Percentiles rank a stretch among this genome's conserved stretches.
phyloP scores from a whole-genome alignment of 352 stramenopile species.

The Phytopythium mirpurense region DNA sequence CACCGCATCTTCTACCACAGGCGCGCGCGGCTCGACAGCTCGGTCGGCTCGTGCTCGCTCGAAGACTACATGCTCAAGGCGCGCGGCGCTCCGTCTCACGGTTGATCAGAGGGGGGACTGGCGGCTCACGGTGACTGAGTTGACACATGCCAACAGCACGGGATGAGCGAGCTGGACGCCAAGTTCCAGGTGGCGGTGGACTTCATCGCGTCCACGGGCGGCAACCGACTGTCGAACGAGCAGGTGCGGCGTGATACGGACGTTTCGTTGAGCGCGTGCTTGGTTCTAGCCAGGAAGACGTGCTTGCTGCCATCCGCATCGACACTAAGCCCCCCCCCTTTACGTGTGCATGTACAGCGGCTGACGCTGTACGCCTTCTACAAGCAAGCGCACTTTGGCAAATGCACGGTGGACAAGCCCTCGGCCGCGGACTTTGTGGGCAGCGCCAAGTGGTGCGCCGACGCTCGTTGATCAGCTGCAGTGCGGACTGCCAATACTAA shows the following conservation, averaged over 20 bases:
- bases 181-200: slow-evolving; percentile 73
- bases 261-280: no score
- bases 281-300: no score
- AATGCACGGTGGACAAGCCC: slow-evolving; percentile 46
- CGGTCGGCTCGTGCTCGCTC: slow-evolving; percentile 31
- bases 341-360: slow-evolving; percentile 26
- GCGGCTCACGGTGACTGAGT: no score
- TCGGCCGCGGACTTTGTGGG: slow-evolving; percentile 63
- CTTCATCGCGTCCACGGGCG: slow-evolving; percentile 38
- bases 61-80: slow-evolving; percentile 57
- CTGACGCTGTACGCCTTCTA: slow-evolving; percentile 78
- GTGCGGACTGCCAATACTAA: no score
- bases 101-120: no score
- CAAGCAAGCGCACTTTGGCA: slow-evolving; percentile 69
- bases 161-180: slow-evolving; percentile 51
- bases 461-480: not conserved
- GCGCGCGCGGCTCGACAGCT: slow-evolving; percentile 21
- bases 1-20: slow-evolving; percentile 47
- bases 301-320: slow-evolving; percentile 4
- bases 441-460: slow-evolving; percentile 58
- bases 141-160: no score
- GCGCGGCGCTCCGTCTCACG: not conserved
- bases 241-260: no score
- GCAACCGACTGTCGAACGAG: slow-evolving; percentile 57
- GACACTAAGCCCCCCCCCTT: not conserved